Conservation (phyloP, 257 asterid genomes). For the Marsdenia floribunda region DNA sequence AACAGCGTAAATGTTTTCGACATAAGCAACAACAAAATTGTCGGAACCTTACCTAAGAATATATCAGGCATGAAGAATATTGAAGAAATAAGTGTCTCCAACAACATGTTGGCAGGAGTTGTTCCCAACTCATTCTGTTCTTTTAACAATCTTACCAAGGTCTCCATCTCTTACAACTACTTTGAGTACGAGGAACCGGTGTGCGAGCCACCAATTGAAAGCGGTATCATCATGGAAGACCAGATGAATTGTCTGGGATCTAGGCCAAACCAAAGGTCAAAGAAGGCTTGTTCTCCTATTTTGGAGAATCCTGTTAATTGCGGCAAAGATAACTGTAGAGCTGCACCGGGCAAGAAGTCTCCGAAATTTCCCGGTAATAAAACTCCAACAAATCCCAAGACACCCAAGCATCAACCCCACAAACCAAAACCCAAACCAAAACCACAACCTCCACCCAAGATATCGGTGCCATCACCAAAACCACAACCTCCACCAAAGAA, state of each 20-base stretch:
- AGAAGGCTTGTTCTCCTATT: conserved; percentile 29
- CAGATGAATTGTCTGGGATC: conserved; percentile 43
- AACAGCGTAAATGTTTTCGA: conserved; percentile 44
- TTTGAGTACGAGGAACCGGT: conserved; percentile 42
- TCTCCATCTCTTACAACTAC: conserved; percentile 43
- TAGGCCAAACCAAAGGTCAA: conserved; percentile 35
- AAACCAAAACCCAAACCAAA: neutral
- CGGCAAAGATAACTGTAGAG: conserved; percentile 35
- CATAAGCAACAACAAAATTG: conserved; percentile 43
- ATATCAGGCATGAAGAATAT: conserved; percentile 40
- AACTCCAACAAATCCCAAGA: neutral
- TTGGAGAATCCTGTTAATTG: conserved; percentile 50
- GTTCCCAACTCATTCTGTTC: conserved; percentile 52
- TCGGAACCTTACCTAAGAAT: conserved; percentile 53
- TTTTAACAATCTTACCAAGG: conserved; percentile 41
- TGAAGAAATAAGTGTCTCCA: conserved; percentile 33
- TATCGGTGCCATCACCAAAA: neutral
- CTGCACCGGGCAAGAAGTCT: conserved; percentile 21
- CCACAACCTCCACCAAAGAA: conserved; percentile 8
- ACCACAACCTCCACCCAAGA: conserved; percentile 2
- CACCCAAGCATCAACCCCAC: conserved; percentile 7
- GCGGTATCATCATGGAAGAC: conserved; percentile 25
- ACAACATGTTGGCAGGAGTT: conserved; percentile 46
- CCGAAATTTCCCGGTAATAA: conserved; percentile 18
- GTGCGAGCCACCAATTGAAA: conserved; percentile 29